Conservation (phyloP, 345 rosid species). For the Microcos paniculata region DNA sequence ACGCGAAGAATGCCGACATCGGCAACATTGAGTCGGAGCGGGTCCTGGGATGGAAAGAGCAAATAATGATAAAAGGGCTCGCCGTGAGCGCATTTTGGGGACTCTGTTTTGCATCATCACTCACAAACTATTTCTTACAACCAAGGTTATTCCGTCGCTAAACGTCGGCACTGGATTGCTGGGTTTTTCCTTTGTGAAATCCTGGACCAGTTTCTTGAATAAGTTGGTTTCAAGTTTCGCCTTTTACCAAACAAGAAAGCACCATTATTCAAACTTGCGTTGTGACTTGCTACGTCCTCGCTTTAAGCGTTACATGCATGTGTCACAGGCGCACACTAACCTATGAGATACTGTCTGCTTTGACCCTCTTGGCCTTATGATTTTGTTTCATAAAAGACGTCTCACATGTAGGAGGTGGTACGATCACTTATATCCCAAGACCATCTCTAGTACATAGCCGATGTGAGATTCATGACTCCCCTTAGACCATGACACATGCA, state of each 20-base stretch:
- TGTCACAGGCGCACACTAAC: no score
- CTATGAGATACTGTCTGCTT: no score
- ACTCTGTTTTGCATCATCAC: conserved; percentile 82
- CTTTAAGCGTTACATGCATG: conserved; percentile 57
- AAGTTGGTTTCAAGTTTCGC: conserved; percentile 47
- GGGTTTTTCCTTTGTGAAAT: conserved; percentile 87
- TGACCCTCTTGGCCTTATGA: no score
- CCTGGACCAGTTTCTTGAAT: conserved; percentile 75
- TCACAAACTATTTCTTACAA: conserved; percentile 84
- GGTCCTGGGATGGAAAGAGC: conserved; percentile 87
- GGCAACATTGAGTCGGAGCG: conserved; percentile 26
- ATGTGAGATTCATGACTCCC: background rate
- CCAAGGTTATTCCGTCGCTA: conserved; percentile 85
- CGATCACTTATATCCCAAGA: no score
- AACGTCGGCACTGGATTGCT: conserved; percentile 94
- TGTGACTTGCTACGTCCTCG: conserved; percentile 95
- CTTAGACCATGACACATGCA: no score
- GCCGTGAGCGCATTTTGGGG: conserved; percentile 66
- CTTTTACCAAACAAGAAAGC: conserved; percentile 90
- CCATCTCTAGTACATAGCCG: background rate
- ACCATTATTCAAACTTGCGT: conserved; percentile 93
- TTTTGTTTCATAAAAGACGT: no score
- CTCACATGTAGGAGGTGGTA: no score
- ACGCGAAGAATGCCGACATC: conserved; percentile 20
- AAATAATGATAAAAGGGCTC: conserved; percentile 79